Conservation (phyloP, 164 flowering plant genomes). For the Protea cynaroides region DNA sequence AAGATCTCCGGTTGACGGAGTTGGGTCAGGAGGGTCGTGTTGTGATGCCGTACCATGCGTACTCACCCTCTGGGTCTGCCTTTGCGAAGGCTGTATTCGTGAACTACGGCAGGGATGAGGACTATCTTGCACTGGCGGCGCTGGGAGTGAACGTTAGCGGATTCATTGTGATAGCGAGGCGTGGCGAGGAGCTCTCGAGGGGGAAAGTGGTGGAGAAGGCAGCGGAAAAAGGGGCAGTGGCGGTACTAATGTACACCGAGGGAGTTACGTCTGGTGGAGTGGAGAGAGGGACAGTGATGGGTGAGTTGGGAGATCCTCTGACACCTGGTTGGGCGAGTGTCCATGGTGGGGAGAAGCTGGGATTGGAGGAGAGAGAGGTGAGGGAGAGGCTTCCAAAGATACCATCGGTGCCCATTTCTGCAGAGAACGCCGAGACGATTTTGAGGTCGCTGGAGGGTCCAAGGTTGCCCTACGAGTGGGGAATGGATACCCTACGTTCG, state of each 20-base stretch:
- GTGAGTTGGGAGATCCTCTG: constrained; percentile 82
- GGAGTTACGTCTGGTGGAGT: constrained; percentile 28
- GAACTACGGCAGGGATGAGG: constrained; percentile 66
- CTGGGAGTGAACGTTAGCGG: constrained; percentile 64
- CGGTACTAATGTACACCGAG: constrained; percentile 66
- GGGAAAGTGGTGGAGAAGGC: constrained; percentile 56
- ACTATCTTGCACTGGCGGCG: constrained; percentile 44
- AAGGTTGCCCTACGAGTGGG: constrained; percentile 52
- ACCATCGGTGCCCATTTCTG: constrained; percentile 80
- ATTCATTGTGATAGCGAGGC: constrained; percentile 53
- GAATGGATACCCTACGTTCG: constrained; percentile 18
- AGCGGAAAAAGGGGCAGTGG: constrained; percentile 53
- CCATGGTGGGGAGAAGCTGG: constrained; percentile 60
- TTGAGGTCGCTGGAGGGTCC: constrained; percentile 51
- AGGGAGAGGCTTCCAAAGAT: constrained; percentile 51
- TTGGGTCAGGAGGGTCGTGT: constrained; percentile 18
- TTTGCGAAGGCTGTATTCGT: constrained; percentile 49
- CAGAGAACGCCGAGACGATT: constrained; percentile 45
- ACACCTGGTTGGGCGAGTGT: constrained; percentile 84
- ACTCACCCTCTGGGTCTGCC: constrained; percentile 73
- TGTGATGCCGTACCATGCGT: constrained; percentile 81
- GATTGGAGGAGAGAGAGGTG: constrained; percentile 39
- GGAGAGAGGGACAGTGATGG: constrained; percentile 85
- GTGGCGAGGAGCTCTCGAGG: constrained; percentile 51
- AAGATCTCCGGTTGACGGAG: constrained; percentile 26